Evolutionary conservation across 805 yeast species (phyloP), one percentile per base, ranked within the genome.

Genomic region (Yamadazyma sp.): DNA sequence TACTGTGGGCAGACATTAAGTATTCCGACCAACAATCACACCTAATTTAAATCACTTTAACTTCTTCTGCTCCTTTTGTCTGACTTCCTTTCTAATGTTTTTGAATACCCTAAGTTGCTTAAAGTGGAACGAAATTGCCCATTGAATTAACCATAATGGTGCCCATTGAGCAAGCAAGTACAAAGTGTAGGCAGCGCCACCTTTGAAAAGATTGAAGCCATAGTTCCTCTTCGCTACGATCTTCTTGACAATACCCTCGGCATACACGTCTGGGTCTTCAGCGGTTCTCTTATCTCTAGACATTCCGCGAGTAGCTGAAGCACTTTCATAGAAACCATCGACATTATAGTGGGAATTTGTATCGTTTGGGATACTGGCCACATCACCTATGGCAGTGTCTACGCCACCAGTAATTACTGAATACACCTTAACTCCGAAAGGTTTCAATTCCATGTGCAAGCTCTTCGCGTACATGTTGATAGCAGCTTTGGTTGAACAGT

Each of bases 401-500:
- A 51, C 54, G 3, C 46, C 52, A 18, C 55, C 55, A 21, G 55
- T 42, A 5, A 48, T 37, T 10, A 51, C 42, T 7, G 49, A 41
- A 14, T 49, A 42, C 3, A 49, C 55, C 23, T 34, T 51, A 9
- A 49, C 48, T 1, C 49, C 53, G 38, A 49, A 49, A 3, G 54
- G 53, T 36, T 44, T 32, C 27, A 49, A 24, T 35, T 51, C 55
- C 1, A 38, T 26, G 6, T 41, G 44, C 28, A 51, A 46, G 7
- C 46, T 42, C 17, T 41, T 46, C 5, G 51, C 50, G 31, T 51
- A 51, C 40, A 44, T 28, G 25, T 42, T 37, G 13, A 49, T 42
- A 6, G 53, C 54, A 19, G 49, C 52, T 45, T 70, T 70, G 14
- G 66, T 49, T 3, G 71, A 50, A 22, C 57, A 48, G 49, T 70